phyloP scores from a whole-genome alignment of 371 early-diverging fungal species.

The Mortierella sp. region DNA sequence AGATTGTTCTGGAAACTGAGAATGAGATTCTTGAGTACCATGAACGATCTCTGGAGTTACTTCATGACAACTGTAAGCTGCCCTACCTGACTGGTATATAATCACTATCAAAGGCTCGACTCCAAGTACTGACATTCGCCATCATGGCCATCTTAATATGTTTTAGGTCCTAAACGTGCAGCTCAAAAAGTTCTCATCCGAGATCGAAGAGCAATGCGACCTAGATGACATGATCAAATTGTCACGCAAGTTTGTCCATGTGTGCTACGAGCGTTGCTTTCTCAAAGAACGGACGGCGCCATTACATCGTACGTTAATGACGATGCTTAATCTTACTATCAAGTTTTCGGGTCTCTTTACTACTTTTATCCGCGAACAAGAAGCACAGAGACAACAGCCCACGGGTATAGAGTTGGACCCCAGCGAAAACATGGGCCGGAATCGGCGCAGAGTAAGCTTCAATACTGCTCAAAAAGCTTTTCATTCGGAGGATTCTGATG shows the following conservation, averaged over 20 bases:
- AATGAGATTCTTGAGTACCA: constrained; percentile 24
- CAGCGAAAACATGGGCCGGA: neutral
- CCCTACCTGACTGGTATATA: neutral
- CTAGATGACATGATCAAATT: constrained; percentile 41
- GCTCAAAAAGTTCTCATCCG: constrained; percentile 23
- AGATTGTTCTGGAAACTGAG: constrained; percentile 34
- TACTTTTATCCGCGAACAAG: constrained; percentile 22
- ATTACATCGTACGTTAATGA: constrained; percentile 34
- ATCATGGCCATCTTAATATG: no score
- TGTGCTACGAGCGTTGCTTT: constrained; percentile 43
- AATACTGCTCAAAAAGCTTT: neutral
- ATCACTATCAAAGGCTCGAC: no score
- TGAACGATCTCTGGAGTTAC: constrained; percentile 51
- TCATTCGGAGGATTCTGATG: neutral
- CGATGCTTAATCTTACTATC: constrained; percentile 35
- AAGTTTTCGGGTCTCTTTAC: constrained; percentile 32
- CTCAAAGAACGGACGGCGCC: constrained; percentile 35
- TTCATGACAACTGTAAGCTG: constrained; percentile 45
- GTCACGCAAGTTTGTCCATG: constrained; percentile 16
- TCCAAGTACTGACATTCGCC: no score
- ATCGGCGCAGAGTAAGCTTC: constrained; percentile 33
- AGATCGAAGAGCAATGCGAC: constrained; percentile 29
- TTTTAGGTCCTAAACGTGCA: constrained; percentile 41
- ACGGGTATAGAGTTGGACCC: neutral
- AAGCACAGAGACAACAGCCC: neutral